Conservation (phyloP, 768 basidiomycete genomes). For the Macrolepiota dolichaula region DNA sequence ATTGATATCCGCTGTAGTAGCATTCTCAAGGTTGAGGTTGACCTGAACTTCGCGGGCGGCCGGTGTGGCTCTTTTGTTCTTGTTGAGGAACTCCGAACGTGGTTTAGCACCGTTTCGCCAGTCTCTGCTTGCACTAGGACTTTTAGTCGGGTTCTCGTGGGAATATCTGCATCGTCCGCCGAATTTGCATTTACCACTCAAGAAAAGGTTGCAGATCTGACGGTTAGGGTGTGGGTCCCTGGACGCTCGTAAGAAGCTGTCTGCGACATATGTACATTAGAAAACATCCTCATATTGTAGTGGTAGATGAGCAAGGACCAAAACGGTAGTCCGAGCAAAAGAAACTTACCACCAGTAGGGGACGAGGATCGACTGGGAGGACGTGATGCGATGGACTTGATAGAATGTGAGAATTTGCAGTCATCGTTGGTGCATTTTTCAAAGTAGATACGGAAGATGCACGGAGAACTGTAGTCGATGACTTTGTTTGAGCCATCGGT, state of each 20-base stretch:
- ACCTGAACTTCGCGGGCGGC: not conserved
- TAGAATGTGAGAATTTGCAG: conserved; percentile 9
- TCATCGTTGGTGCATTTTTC: conserved; percentile 1
- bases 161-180: not conserved
- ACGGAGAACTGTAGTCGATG: not conserved
- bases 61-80: not conserved
- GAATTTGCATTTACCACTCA: not conserved
- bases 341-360: not conserved
- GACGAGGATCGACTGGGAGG: not conserved
- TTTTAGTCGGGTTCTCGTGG: not conserved
- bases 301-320: not conserved
- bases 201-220: not conserved
- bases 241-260: not conserved
- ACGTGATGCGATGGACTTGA: not conserved
- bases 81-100: not conserved
- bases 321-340: not conserved
- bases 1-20: not conserved
- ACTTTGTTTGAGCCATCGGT: not conserved
- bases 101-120: not conserved
- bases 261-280: not conserved
- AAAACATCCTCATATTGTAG: not conserved
- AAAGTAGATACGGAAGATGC: conserved; percentile 11
- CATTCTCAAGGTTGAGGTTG: not conserved
- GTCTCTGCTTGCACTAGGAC: not conserved
- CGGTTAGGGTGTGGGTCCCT: not conserved